Base-by-base conservation (phyloP, 2,329 filamentous ascomycete species). In the Paecilomyces fulvus region DNA sequence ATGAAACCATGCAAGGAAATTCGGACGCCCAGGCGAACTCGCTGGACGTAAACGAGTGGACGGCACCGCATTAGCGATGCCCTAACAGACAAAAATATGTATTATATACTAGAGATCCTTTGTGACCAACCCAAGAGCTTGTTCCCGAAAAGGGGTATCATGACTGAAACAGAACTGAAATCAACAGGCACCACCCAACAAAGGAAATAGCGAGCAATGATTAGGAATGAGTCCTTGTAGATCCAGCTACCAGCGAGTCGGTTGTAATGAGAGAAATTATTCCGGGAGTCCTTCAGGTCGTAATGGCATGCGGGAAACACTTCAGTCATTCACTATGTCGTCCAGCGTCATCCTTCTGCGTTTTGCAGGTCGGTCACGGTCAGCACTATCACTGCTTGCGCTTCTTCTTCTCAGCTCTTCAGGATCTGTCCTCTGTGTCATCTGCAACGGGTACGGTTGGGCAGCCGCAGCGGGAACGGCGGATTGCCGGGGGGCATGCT, bases 281-380 rank as follows among this genome's bases (percentile, higher is more conserved):
- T 17, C n/a, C 37, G 8, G 37, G n/a, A 43, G n/a, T 17, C 37
- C 37, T 43, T 43, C 37, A n/a, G 37, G n/a, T 43, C 37, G 17
- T 43, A n/a, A 43, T 43, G n/a, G 37, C 37, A 43, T 43, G 17
- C n/a, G 14, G 37, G 4, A 43, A 43, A 43, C n/a, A n/a, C 17
- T 17, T 57, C 55, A 73, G 48, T 67, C 71, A 51, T 74, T 74
- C 17, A 74, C 71, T 64, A 74, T 74, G 52, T 74, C 71, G 53
- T 74, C 68, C 55, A 74, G 55, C 12, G 71, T 70, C 71, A 74
- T 74, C 51, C 69, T 72, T 30, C 69, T 69, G 48, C 71, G 63
- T 56, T 74, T 74, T 11, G 69, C 46, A 4, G 70, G 71, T 48
- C 67, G 59, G 10, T 58, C 60, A 31, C 54, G 57, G 10, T 60